Evolutionary conservation across 106 monocot genomes (phyloP).

Genomic region (Allium cepa): DNA sequence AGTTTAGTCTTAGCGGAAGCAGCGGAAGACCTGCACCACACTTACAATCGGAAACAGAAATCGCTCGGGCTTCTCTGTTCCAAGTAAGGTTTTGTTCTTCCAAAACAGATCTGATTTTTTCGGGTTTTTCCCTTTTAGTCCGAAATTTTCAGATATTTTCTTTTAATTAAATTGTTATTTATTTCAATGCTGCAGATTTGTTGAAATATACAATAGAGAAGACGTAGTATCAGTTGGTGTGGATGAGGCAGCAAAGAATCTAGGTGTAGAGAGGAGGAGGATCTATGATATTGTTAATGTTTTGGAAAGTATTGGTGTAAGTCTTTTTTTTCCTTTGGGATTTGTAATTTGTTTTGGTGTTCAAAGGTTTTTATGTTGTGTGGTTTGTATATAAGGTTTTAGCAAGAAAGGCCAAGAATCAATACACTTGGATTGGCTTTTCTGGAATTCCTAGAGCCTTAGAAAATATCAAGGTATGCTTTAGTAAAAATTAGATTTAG

Average conservation of each 20-base stretch:
- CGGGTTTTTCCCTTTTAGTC: not conserved
- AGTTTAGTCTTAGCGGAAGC: not conserved
- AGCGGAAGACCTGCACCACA: slow-evolving; percentile 15
- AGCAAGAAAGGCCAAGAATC: slow-evolving; percentile 72
- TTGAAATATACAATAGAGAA: slow-evolving; percentile 52
- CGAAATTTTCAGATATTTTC: not conserved
- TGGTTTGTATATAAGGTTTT: slow-evolving; percentile 30
- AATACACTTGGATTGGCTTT: slow-evolving; percentile 85
- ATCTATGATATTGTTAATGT: slow-evolving; percentile 98
- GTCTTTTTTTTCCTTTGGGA: not conserved
- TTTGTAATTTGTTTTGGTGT: slow-evolving; percentile 27
- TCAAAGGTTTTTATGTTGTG: slow-evolving; percentile 3
- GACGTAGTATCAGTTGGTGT: slow-evolving; percentile 55
- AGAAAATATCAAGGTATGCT: slow-evolving; percentile 48
- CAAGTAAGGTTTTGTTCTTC: slow-evolving; percentile 28
- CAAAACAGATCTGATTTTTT: not conserved
- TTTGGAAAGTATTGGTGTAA: slow-evolving; percentile 86
- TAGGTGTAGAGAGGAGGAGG: slow-evolving; percentile 88
- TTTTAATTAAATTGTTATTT: not conserved
- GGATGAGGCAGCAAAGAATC: slow-evolving; percentile 68
- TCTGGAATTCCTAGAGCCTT: slow-evolving; percentile 60
- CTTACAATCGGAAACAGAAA: slow-evolving; percentile 87
- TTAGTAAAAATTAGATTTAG: not conserved
- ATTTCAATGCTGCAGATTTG: slow-evolving; percentile 36
- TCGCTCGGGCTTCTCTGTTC: slow-evolving; percentile 77